phyloP scores from a whole-genome alignment of 2,329 filamentous ascomycete species.

The Colletotrichum sojae region DNA sequence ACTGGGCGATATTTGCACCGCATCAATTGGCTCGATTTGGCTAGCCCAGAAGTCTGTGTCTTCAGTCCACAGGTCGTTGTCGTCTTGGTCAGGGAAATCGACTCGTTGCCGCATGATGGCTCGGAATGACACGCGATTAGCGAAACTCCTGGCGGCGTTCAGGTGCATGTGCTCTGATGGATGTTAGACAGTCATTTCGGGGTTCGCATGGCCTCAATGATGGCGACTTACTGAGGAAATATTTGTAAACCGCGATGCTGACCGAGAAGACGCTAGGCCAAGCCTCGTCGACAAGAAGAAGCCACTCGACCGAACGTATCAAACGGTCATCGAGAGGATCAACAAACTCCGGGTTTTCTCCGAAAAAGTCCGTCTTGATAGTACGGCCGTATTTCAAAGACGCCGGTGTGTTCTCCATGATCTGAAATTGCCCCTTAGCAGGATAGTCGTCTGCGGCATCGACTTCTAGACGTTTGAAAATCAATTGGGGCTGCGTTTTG shows the following conservation, averaged over 20 bases:
- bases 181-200: slow-evolving; percentile 27
- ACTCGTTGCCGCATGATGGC: slow-evolving; percentile 61
- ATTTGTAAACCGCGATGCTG: slow-evolving; percentile 82
- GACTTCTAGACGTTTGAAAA: slow-evolving; percentile 63
- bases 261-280: slow-evolving; percentile 79
- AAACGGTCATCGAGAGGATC: slow-evolving; percentile 77
- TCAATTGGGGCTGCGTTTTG: slow-evolving; percentile 73
- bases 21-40: slow-evolving; percentile 53
- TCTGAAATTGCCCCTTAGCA: slow-evolving; percentile 62
- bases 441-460: slow-evolving; percentile 46
- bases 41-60: slow-evolving; percentile 57
- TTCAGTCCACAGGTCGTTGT: slow-evolving; percentile 52
- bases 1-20: slow-evolving; percentile 54
- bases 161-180: slow-evolving; percentile 63
- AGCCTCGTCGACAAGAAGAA: slow-evolving; percentile 79
- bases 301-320: slow-evolving; percentile 88
- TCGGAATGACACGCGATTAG: slow-evolving; percentile 64
- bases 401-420: slow-evolving; percentile 64
- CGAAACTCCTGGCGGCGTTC: slow-evolving; percentile 68
- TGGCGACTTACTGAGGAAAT: slow-evolving; percentile 81
- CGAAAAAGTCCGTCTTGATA: slow-evolving; percentile 81
- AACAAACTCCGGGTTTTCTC: slow-evolving; percentile 68
- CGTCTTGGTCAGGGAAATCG: slow-evolving; percentile 54
- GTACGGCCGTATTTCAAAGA: slow-evolving; percentile 72
- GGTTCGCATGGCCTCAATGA: slow-evolving; percentile 26